Evolutionary conservation across 495 filamentous ascomycete species (phyloP).

Genomic region (Aspergillus panamensis): DNA sequence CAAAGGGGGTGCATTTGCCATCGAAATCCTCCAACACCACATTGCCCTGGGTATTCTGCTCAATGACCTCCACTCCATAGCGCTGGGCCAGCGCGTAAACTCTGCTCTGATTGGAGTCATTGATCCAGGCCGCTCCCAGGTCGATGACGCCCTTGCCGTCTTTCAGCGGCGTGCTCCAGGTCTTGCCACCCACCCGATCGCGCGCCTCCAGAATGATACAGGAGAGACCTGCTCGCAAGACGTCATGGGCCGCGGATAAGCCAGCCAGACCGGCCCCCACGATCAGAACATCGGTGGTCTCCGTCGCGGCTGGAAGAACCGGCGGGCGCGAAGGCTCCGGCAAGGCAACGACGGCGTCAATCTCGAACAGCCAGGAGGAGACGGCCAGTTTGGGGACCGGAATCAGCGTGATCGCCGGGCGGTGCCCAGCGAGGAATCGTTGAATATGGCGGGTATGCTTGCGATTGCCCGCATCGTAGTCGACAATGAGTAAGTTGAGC

Average conservation of each 20-base stretch:
- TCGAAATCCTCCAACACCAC: constrained; percentile 32
- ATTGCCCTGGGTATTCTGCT: constrained; percentile 41
- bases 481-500: neutral
- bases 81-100: constrained; percentile 34
- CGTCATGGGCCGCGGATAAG: constrained; percentile 41
- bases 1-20: constrained; percentile 22
- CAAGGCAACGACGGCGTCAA: constrained; percentile 34
- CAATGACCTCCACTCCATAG: constrained; percentile 39
- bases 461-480: constrained; percentile 25
- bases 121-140: constrained; percentile 52
- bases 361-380: constrained; percentile 33
- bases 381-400: constrained; percentile 31
- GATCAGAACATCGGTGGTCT: constrained; percentile 38
- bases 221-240: constrained; percentile 40
- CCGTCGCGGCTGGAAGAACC: neutral
- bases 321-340: constrained; percentile 1
- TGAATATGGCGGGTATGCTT: constrained; percentile 25
- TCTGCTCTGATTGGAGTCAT: constrained; percentile 45
- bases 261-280: constrained; percentile 52
- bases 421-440: constrained; percentile 28
- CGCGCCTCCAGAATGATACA: constrained; percentile 46
- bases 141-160: constrained; percentile 28
- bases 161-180: constrained; percentile 21
- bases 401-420: constrained; percentile 31
- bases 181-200: constrained; percentile 52